Evolutionary conservation across 441 rosid species (phyloP).

Genomic region (Croton setiger): DNA sequence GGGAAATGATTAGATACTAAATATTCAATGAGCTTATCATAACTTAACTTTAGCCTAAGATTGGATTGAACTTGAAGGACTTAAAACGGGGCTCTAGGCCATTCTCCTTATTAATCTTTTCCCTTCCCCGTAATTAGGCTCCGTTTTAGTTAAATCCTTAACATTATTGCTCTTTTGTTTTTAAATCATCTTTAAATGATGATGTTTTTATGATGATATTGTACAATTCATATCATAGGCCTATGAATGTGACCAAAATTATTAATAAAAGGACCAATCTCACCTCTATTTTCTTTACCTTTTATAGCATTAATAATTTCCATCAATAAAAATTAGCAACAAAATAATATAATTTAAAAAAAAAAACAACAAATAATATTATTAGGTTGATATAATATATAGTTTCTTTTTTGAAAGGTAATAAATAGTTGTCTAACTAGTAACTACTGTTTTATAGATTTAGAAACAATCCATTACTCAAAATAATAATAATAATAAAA

Average conservation of each 20-base stretch:
- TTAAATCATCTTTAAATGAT: constrained; percentile 19
- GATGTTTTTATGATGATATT: not conserved
- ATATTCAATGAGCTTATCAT: constrained; percentile 43
- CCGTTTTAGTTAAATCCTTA: constrained; percentile 5
- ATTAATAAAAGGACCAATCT: not conserved
- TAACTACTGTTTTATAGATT: too few species aligned
- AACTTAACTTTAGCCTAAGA: constrained; percentile 15
- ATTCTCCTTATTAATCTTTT: not conserved
- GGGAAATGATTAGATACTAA: constrained; percentile 34
- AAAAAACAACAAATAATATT: too few species aligned
- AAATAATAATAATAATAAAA: too few species aligned
- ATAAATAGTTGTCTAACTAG: too few species aligned
- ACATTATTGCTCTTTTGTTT: not conserved
- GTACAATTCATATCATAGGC: not conserved
- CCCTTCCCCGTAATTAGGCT: constrained; percentile 9
- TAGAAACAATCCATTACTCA: too few species aligned
- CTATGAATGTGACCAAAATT: not conserved
- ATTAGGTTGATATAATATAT: too few species aligned
- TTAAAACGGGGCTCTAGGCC: constrained; percentile 27
- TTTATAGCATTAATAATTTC: not conserved
- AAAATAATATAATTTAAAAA: too few species aligned
- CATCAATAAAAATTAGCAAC: not conserved
- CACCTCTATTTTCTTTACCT: not conserved
- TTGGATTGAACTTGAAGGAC: constrained; percentile 12
- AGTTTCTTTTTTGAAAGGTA: too few species aligned